Conservation (phyloP, 1,284 basidiomycete genomes). For the Mycena sp. region DNA sequence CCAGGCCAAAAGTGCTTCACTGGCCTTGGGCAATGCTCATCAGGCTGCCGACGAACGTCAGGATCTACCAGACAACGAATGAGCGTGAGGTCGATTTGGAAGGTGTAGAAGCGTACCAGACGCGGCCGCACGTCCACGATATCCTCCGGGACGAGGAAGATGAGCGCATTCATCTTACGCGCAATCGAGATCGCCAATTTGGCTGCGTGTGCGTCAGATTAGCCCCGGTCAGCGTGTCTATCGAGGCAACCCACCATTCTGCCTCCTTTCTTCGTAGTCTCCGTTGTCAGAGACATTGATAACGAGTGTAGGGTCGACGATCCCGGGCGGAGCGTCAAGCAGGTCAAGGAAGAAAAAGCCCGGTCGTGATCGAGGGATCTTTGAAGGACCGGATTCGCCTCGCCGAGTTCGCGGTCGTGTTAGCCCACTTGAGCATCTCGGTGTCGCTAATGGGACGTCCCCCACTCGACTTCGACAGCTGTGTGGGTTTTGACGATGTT, state of each 20-base stretch:
- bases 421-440: constrained; percentile 98
- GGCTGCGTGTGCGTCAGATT: constrained; percentile 54
- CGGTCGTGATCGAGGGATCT: constrained; percentile 88
- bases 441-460: constrained; percentile 88
- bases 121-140: constrained; percentile 90
- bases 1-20: not conserved
- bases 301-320: constrained; percentile 92
- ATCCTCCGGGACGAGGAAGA: constrained; percentile 98
- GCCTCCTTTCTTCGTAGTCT: constrained; percentile 88
- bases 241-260: constrained; percentile 82
- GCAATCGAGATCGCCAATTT: constrained; percentile 98
- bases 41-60: constrained; percentile 78
- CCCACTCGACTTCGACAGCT: constrained; percentile 77
- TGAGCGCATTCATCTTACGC: constrained; percentile 95
- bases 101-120: constrained; percentile 56
- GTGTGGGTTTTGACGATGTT: constrained; percentile 94
- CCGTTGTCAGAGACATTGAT: constrained; percentile 71
- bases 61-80: constrained; percentile 54
- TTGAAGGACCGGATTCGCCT: constrained; percentile 91
- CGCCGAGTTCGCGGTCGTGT: constrained; percentile 82
- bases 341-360: constrained; percentile 96
- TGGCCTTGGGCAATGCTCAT: constrained; percentile 72
- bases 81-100: not conserved
- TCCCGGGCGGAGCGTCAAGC: constrained; percentile 91
- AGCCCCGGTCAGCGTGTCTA: no score